Percentiles rank a stretch among this genome's conserved stretches.
phyloP scores from a whole-genome alignment of 805 yeast genomes.

The Cyberlindnera mississippiensis region DNA sequence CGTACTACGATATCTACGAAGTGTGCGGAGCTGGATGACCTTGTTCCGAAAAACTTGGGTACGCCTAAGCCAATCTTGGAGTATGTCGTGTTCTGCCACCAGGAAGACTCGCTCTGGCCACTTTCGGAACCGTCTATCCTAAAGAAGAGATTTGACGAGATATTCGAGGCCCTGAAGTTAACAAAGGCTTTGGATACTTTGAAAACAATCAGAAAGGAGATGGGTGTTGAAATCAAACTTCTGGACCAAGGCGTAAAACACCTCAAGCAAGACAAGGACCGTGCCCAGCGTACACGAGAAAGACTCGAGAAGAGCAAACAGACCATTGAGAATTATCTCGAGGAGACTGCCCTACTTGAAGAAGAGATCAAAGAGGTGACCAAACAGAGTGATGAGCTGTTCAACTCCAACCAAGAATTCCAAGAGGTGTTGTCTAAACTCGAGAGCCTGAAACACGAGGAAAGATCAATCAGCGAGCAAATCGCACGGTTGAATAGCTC shows the following conservation, averaged over 20 bases:
- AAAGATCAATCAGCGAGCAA: slow-evolving; percentile 44
- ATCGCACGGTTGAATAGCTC: slow-evolving; percentile 46
- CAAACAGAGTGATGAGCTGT: slow-evolving; percentile 57
- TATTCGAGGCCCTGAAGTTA: slow-evolving; percentile 90
- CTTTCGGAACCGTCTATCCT: slow-evolving; percentile 82
- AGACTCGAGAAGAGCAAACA: slow-evolving; percentile 41
- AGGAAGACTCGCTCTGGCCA: slow-evolving; percentile 97
- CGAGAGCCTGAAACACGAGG: slow-evolving; percentile 51
- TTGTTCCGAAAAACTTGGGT: slow-evolving; percentile 80
- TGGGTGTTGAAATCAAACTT: slow-evolving; percentile 68
- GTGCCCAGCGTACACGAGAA: slow-evolving; percentile 57
- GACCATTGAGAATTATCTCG: slow-evolving; percentile 42
- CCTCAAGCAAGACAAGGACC: slow-evolving; percentile 63
- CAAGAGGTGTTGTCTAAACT: slow-evolving; percentile 64
- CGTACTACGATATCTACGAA: slow-evolving; percentile 75
- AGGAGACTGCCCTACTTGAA: slow-evolving; percentile 47
- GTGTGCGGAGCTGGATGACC: slow-evolving; percentile 76
- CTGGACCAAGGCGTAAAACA: slow-evolving; percentile 78
- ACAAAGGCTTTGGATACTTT: slow-evolving; percentile 84
- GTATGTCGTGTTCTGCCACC: slow-evolving; percentile 94
- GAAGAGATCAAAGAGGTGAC: slow-evolving; percentile 48
- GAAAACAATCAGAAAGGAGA: slow-evolving; percentile 71
- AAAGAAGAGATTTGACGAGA: slow-evolving; percentile 93
- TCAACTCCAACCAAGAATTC: slow-evolving; percentile 75
- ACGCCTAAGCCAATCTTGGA: slow-evolving; percentile 85